Conservation (phyloP, 352 stramenopile genomes). For the Pythium phragmiticola region DNA sequence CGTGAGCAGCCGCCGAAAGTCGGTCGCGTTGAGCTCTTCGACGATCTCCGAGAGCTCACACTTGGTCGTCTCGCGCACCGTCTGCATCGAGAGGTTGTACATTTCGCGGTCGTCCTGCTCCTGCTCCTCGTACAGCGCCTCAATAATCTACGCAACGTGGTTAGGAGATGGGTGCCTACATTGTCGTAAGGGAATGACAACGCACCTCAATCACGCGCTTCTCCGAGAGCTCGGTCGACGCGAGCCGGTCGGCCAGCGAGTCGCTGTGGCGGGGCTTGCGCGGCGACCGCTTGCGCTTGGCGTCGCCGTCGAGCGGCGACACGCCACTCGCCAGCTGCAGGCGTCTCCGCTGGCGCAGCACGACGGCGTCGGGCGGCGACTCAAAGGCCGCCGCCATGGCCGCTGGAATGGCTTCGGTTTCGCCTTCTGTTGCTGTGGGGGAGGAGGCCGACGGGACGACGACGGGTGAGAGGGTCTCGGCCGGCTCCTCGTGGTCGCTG, state of each 20-base stretch:
- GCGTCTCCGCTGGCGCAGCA: constrained; percentile 19
- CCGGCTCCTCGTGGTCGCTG: constrained; percentile 6
- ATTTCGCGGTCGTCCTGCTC: constrained; percentile 77
- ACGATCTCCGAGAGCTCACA: constrained; percentile 68
- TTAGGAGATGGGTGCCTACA: too few species aligned
- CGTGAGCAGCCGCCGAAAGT: constrained; percentile 74
- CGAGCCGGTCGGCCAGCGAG: constrained; percentile 46
- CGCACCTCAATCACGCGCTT: constrained; percentile 37
- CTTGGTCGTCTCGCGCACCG: constrained; percentile 60
- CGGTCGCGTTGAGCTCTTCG: constrained; percentile 57
- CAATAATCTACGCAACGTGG: constrained; percentile 35
- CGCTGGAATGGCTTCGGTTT: not conserved
- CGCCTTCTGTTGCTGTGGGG: not conserved
- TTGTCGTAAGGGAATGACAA: not conserved
- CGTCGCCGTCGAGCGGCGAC: constrained; percentile 17
- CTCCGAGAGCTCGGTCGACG: constrained; percentile 31
- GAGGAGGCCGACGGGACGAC: not conserved
- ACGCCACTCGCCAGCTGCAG: constrained; percentile 5
- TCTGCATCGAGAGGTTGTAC: constrained; percentile 67
- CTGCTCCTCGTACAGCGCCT: constrained; percentile 64
- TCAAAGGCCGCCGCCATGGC: not conserved
- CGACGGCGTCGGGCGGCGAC: constrained; percentile 20
- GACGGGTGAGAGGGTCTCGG: not conserved
- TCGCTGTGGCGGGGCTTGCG: constrained; percentile 40
- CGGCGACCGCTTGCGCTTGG: constrained; percentile 22